Evolutionary conservation across 768 basidiomycete species (phyloP).

Genomic region (Leccinum olivaceopallidum): DNA sequence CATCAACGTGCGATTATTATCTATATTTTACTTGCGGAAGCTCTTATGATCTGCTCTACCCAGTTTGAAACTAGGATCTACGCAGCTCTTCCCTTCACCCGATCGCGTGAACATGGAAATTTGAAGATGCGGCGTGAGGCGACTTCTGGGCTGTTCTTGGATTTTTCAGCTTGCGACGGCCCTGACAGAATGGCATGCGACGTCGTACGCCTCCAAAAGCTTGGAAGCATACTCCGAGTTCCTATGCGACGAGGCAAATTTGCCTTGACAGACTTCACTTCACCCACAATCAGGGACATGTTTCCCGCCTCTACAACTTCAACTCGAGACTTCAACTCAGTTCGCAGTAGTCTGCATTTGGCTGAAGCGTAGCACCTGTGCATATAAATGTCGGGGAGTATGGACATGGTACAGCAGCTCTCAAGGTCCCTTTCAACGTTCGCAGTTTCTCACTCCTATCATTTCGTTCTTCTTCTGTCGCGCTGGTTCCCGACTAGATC

Average conservation of each 20-base stretch:
- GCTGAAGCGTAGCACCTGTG: not conserved
- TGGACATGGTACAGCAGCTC: not conserved
- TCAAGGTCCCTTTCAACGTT: not conserved
- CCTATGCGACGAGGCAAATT: not conserved
- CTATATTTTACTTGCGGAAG: not conserved
- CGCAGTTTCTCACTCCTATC: not conserved
- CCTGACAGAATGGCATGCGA: not conserved
- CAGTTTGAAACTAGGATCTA: not conserved
- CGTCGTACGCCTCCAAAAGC: not conserved
- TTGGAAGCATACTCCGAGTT: not conserved
- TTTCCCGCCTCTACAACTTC: not conserved
- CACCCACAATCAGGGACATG: not conserved
- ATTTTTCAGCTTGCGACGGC: not conserved
- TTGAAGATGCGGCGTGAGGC: not conserved
- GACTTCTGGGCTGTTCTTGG: not conserved
- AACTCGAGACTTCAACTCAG: conserved; percentile 1
- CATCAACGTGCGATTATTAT: not conserved
- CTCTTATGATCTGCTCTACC: not conserved
- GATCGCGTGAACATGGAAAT: not conserved
- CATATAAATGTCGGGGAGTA: conserved; percentile 7
- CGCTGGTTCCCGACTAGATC: conserved; percentile 9
- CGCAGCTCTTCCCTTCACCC: not conserved
- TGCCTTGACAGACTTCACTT: not conserved
- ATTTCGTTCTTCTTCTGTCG: not conserved
- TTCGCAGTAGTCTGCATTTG: not conserved